Percentiles rank a stretch among this genome's conserved stretches.
Conservation (phyloP, 257 asterid species). For the Agastache rugosa region DNA sequence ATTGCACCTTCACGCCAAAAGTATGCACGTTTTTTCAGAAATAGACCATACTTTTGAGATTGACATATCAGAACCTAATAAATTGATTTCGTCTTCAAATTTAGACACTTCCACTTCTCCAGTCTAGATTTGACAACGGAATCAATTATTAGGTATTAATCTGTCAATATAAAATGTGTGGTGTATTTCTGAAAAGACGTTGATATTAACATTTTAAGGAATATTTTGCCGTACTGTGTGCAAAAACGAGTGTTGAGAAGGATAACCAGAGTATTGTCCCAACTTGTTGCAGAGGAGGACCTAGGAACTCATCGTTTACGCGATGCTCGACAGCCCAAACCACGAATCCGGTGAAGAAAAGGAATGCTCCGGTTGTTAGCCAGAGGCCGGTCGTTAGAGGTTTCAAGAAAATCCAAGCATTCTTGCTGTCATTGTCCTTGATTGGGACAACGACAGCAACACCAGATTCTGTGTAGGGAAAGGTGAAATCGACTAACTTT, state of each 20-base stretch:
- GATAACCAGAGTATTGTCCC: conserved; percentile 61
- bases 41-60: too few relatives aligned
- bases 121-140: too few relatives aligned
- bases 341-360: conserved; percentile 51
- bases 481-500: conserved; percentile 42
- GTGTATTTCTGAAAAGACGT: too few relatives aligned
- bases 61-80: too few relatives aligned
- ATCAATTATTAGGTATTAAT: too few relatives aligned
- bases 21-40: too few relatives aligned
- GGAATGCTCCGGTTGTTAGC: conserved; percentile 54
- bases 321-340: conserved; percentile 65
- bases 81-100: too few relatives aligned
- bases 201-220: too few relatives aligned
- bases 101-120: too few relatives aligned
- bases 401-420: conserved; percentile 61
- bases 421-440: conserved; percentile 42
- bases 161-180: too few relatives aligned
- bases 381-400: conserved; percentile 51
- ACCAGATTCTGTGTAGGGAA: conserved; percentile 52
- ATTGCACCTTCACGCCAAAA: too few relatives aligned
- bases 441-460: conserved; percentile 43
- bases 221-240: conserved; percentile 45
- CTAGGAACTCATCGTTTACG: conserved; percentile 49
- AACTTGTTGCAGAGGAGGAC: conserved; percentile 49
- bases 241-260: conserved; percentile 60